These are phyloP conservation scores for Vitellaria paradoxa DNA, from an alignment of 179 eudicot genomes.

Conservation along the genomic window DNA sequence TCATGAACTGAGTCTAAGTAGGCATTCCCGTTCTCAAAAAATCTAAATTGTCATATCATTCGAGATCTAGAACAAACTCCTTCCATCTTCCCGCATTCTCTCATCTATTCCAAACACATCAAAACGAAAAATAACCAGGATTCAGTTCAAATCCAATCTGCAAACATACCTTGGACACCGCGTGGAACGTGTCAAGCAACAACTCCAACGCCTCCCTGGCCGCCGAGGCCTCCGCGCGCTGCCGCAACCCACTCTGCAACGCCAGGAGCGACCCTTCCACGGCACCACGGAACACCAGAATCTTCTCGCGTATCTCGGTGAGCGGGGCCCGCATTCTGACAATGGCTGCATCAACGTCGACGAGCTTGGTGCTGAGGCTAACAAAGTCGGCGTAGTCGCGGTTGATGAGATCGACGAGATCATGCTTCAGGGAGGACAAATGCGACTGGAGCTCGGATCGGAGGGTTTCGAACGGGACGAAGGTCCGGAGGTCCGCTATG, in stretches of 20 bases:
- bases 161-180: slow-evolving; percentile 74
- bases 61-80: background rate
- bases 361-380: slow-evolving; percentile 76
- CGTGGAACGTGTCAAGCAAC: slow-evolving; percentile 91
- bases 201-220: slow-evolving; percentile 75
- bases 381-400: slow-evolving; percentile 92
- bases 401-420: slow-evolving; percentile 85
- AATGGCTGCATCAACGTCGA: slow-evolving; percentile 77
- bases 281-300: slow-evolving; percentile 45
- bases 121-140: too few species aligned
- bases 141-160: too few species aligned
- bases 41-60: background rate
- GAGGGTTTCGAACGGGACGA: slow-evolving; percentile 94
- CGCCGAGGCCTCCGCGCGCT: slow-evolving; percentile 65
- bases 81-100: background rate
- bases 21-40: background rate
- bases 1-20: background rate
- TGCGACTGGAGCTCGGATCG: slow-evolving; percentile 80
- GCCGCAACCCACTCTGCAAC: slow-evolving; percentile 52
- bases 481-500: slow-evolving; percentile 91
- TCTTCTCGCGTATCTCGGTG: slow-evolving; percentile 72
- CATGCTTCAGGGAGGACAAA: slow-evolving; percentile 59
- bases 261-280: slow-evolving; percentile 59
- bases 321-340: slow-evolving; percentile 94
- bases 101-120: too few species aligned